These are phyloP conservation scores for Aechmea fasciata DNA, from an alignment of 176 grass and related monocot species.

Conservation along the genomic window DNA sequence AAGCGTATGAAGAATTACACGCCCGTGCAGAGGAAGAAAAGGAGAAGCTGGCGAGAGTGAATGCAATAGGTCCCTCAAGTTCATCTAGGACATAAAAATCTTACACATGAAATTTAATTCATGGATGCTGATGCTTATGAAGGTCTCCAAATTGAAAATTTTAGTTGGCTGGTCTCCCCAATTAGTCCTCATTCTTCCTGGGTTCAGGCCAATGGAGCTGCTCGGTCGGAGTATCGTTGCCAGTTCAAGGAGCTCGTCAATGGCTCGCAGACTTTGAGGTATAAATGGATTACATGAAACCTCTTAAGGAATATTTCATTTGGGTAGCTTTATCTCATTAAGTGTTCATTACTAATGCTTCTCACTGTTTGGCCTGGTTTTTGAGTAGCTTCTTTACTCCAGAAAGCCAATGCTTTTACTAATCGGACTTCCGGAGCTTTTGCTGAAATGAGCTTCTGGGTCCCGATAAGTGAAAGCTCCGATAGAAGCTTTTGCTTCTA, in stretches of 20 bases:
- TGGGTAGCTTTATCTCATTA: neutral
- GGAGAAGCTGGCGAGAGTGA: constrained; percentile 23
- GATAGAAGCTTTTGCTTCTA: no score
- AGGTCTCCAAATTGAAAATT: no score
- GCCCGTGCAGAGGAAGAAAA: constrained; percentile 66
- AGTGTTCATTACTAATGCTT: neutral
- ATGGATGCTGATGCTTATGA: neutral
- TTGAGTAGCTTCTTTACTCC: neutral
- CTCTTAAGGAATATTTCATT: neutral
- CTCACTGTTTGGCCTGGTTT: neutral
- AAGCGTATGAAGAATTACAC: constrained; percentile 54
- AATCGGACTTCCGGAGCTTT: no score
- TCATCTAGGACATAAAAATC: neutral
- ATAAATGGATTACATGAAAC: neutral
- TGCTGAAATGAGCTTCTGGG: no score
- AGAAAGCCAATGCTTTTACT: neutral
- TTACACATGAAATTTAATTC: neutral
- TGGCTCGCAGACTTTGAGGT: neutral
- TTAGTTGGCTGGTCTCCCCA: no score
- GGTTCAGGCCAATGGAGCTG: no score
- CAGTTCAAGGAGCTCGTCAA: neutral
- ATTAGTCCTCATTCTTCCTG: no score
- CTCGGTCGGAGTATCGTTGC: no score
- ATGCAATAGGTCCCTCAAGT: constrained; percentile 17
- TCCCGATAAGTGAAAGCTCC: no score